phyloP scores from a whole-genome alignment of 169 alveolate genomes.

The Cryptosporidium sp. region DNA sequence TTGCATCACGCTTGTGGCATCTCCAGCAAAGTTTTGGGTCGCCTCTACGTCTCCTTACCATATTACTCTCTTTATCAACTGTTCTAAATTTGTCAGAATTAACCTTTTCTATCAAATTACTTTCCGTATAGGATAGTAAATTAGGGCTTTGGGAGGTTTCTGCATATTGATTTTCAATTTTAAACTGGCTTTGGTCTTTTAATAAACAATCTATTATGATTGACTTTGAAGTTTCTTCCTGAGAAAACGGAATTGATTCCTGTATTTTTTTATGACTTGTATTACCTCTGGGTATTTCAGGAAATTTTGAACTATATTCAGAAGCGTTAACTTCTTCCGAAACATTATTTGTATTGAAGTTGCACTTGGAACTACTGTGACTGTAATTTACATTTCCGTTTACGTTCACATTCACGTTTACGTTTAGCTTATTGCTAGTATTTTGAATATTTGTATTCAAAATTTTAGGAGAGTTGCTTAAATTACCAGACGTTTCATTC shows the following conservation, averaged over 20 bases:
- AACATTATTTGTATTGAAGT: background rate
- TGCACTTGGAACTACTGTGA: constrained; percentile 13
- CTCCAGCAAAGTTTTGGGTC: constrained; percentile 75
- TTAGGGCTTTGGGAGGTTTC: constrained; percentile 1
- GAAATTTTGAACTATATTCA: constrained; percentile 3
- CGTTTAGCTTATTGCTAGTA: constrained; percentile 51
- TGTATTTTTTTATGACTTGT: background rate
- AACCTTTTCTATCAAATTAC: background rate
- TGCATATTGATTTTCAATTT: constrained; percentile 14
- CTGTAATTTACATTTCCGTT: constrained; percentile 47
- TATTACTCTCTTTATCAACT: constrained; percentile 7
- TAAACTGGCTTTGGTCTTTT: constrained; percentile 14
- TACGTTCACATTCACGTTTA: constrained; percentile 54
- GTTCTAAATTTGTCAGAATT: background rate
- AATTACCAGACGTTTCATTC: constrained; percentile 5
- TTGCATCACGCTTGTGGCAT: constrained; percentile 75
- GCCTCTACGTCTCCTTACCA: constrained; percentile 35
- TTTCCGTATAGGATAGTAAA: constrained; percentile 11
- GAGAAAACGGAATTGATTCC: constrained; percentile 4
- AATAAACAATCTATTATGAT: background rate
- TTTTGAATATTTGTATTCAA: constrained; percentile 31
- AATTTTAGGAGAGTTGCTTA: constrained; percentile 23
- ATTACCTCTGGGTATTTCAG: background rate
- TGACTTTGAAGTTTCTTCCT: constrained; percentile 16
- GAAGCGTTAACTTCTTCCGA: constrained; percentile 17